Conservation (phyloP, 495 filamentous ascomycete species). For the Neurospora intermedia region DNA sequence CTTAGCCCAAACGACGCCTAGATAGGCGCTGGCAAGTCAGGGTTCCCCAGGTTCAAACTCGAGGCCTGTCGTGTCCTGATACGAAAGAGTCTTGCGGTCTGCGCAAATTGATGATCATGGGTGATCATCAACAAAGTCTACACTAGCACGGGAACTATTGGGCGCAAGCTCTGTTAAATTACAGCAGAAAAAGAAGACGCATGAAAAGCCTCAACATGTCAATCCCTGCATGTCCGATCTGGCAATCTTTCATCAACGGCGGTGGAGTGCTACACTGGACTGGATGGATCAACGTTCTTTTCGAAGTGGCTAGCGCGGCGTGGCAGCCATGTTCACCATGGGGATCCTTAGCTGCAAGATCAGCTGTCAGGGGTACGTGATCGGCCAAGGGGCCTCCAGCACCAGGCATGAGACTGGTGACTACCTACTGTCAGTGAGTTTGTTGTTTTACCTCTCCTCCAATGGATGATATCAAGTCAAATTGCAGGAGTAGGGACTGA, state of each 20-base stretch:
- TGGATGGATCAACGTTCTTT: neutral
- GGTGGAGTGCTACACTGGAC: neutral
- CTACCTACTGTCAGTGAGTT: neutral
- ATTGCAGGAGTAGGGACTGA: neutral
- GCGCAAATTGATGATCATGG: neutral
- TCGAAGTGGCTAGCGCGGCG: neutral
- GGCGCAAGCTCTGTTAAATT: neutral
- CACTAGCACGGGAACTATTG: neutral
- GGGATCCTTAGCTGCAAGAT: neutral
- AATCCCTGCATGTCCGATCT: neutral
- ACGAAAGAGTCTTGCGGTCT: neutral
- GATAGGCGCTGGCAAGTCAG: neutral
- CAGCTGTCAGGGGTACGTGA: neutral
- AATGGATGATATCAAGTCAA: neutral
- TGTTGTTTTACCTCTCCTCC: neutral
- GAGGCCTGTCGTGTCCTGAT: neutral
- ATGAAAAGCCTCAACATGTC: neutral
- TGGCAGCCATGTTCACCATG: neutral
- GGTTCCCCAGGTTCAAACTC: neutral
- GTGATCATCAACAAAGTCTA: neutral
- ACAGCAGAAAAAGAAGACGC: neutral
- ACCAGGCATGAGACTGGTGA: neutral
- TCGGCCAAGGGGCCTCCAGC: neutral
- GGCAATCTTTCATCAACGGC: neutral
- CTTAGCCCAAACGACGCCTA: neutral